Base-by-base conservation (phyloP, 176 grass and related monocot species). In the Triticum dicoccoides region DNA sequence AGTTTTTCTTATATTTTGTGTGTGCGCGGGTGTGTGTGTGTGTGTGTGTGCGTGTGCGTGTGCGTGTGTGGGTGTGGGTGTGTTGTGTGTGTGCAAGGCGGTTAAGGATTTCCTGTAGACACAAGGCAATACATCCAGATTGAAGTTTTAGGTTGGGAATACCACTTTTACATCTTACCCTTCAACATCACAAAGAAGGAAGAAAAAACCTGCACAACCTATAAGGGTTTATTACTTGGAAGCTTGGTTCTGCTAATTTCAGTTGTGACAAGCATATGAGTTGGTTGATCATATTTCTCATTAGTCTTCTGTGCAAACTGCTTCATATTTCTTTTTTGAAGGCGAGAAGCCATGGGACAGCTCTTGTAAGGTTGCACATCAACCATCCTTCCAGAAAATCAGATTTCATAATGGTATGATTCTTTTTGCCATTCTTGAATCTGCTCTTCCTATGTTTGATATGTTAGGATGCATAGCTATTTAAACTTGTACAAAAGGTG, bases 391-490 rank as follows among this genome's bases (percentile, higher is more conserved):
- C 90, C 59, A 95, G 82, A 49, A 95, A 91, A 75, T 83, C 88
- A 34, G 96, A 95, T 84, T 98, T 93, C 81, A 64, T 98, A 81
- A 62, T 93, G 96, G 96, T 98, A 98, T 74, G 81, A 20, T 87
- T 84, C 27, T 73, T 85, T 21, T 77, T 52, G n/a, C 72, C 63
- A 65, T 69, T 61, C 11, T 34, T 66, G 21, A 33, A 11, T 84
- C 44, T 24, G 12, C 25, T 87, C 18, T 59, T 59, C 54, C 18
- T 76, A 62, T 49, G 9, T 69, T 84, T 80, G 68, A 78, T 67
- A 54, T 69, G 51, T 54, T 54, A 54, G 0, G 51, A 54, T 6
- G 6, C 51, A 54, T 18, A 54, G 15, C 51, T 54, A 54, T 54
- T 54, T 54, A 54, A 54, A 54, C 51, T 54, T 54, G 4, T 78